Evolutionary conservation across 305 asterid species (phyloP).

Genomic region (Striga hermonthica): DNA sequence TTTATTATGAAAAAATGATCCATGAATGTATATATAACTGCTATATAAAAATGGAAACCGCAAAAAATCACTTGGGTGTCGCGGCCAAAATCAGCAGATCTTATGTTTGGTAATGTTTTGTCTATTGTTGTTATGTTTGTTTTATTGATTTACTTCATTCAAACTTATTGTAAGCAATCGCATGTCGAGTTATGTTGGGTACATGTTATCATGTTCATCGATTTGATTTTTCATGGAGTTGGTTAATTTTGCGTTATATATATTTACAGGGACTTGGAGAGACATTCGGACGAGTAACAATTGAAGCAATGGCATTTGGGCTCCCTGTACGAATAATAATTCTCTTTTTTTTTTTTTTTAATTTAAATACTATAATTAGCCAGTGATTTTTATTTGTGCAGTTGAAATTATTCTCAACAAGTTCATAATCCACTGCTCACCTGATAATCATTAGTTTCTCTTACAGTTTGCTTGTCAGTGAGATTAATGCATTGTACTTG

Average conservation of each 20-base stretch:
- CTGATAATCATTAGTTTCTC: neutral
- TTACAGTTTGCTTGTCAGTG: neutral
- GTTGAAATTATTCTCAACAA: neutral
- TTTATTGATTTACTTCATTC: too few relatives aligned
- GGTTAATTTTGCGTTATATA: constrained; percentile 13
- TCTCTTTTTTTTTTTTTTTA: constrained; percentile 8
- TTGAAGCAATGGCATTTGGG: constrained; percentile 99
- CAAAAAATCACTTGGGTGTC: too few relatives aligned
- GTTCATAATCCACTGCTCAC: neutral
- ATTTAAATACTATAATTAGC: neutral
- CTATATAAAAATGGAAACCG: neutral
- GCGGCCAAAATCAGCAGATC: too few relatives aligned
- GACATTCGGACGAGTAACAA: constrained; percentile 97
- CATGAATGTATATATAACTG: neutral
- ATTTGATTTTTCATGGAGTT: neutral
- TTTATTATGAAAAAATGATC: neutral
- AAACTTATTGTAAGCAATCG: too few relatives aligned
- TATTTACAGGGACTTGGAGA: constrained; percentile 89
- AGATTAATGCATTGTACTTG: neutral
- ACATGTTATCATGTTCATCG: neutral
- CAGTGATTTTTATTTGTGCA: too few relatives aligned
- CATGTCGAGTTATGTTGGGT: too few relatives aligned
- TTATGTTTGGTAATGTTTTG: too few relatives aligned
- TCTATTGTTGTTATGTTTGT: too few relatives aligned
- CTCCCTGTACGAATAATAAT: constrained; percentile 66